These are phyloP conservation scores for Juncus effusus DNA, from an alignment of 176 grass and related monocot genomes.

Conservation along the genomic window DNA sequence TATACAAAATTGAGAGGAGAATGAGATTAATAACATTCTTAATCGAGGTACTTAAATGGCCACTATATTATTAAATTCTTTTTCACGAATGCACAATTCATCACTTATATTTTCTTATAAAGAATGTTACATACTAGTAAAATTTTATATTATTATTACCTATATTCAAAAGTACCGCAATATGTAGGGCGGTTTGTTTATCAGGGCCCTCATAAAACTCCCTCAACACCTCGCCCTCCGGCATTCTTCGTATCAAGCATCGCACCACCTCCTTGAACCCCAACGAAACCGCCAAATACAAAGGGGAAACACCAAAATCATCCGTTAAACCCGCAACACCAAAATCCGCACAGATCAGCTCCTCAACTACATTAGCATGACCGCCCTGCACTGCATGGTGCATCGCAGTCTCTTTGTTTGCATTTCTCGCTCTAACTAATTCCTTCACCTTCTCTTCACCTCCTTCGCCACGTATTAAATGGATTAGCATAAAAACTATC, in stretches of 20 bases:
- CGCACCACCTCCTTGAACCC: background rate
- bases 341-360: background rate
- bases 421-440: background rate
- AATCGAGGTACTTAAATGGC: too few species aligned
- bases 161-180: background rate
- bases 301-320: background rate
- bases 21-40: too few species aligned
- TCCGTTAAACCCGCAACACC: background rate
- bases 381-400: background rate
- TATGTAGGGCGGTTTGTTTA: constrained; percentile 1
- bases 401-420: background rate
- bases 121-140: too few species aligned
- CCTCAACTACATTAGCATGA: background rate
- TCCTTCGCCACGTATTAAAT: too few species aligned
- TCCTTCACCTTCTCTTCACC: background rate
- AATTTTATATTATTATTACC: background rate
- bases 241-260: background rate
- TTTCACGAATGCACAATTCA: too few species aligned
- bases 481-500: too few species aligned
- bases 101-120: too few species aligned
- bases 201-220: background rate
- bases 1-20: too few species aligned
- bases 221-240: background rate
- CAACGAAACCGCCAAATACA: background rate
- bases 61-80: too few species aligned